Base-by-base conservation (phyloP, 805 yeast genomes). In the Saccharomyces mikatae region DNA sequence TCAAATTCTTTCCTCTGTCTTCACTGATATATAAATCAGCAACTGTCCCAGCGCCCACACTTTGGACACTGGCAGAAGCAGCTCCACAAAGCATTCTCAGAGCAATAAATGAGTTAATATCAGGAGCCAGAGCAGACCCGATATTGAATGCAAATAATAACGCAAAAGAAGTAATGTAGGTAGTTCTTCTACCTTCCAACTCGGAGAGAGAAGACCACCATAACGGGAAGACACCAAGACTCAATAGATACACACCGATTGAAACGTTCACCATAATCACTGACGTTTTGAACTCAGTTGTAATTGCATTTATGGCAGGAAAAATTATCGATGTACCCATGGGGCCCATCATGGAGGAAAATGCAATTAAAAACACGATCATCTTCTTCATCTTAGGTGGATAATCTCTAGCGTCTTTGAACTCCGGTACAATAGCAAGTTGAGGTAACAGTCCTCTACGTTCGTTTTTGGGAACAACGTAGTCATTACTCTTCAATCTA, bases 181-280 rank as follows among this genome's bases (percentile, higher is more conserved):
- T 83, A 1, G 83, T 76, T 53, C 96, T 72, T 60, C 96, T 75
- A 1, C 96, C 96, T 58, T 80, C 78, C 52, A 76, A 70, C 65
- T 89, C 96, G 46, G 90, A 82, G 54, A 87, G 78, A 9, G 85
- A 80, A 6, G 92, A 84, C 96, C 96, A 89, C 94, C 96, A 89
- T 48, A 89, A 65, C 1, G 96, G 96, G 62, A 87, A 82, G 1
- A 89, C 74, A 14, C 96, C 96, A 36, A 89, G 64, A 0, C 90
- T 76, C 13, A 88, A 64, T 28, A 88, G 70, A 65, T 88, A 89
- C 11, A 89, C 77, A 60, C 96, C 96, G 51, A 88, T 89, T 1
- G 92, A 82, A 17, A 89, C 76, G 63, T 88, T 89, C 27, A 88
- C 89, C 62, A 80, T 75, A 29, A 82, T 72, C 1, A 77, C 78